Evolutionary conservation across 208 protist genomes (phyloP), one percentile per base, ranked within the genome.

Genomic region (Herpetomonas muscarum): DNA sequence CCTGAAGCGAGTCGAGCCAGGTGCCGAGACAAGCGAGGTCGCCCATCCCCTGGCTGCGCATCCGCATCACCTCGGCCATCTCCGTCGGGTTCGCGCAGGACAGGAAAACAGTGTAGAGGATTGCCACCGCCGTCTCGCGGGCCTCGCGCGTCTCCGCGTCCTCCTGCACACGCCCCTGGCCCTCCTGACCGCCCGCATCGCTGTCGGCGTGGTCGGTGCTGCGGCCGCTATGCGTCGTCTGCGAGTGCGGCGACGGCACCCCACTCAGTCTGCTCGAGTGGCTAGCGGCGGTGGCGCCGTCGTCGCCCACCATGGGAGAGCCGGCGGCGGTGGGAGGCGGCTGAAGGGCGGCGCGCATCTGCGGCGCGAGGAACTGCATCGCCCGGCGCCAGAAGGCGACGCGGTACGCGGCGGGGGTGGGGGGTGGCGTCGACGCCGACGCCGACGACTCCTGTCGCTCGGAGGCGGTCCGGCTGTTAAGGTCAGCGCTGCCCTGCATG

Each of bases 21-120:
- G 28, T 28, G n/a, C 39, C 21, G 19, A 61, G 44, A 29, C 46
- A 31, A 7, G 41, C 45, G 2, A 37, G 28, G 29, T 30, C 50
- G 15, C 51, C 50, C 50, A 55, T 48, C 0, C 50, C 48, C 4
- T 31, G 28, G 31, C 42, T 4, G 9, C 12, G 28, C 5, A n/a
- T 15, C 31, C 3, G 25, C 4, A 36, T 6, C 31, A 44, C 4
- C 6, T 3, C 17, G 6, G 28, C 2, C 32, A 19, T 34, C 28
- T 19, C 36, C 2, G 30, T 30, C 19, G 28, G 22, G 4, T 41
- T 30, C 36, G 56, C 67, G 57, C 65, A 74, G 21, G 64, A 25
- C 10, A 36, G 41, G 31, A 65, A 73, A 19, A 76, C 44, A 4
- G 68, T 70, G 22, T 76, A 62, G 24, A 81, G 59, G 1, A 81